Conservation (phyloP, 495 filamentous ascomycete species). For the Hypoxylon crocopeplum region DNA sequence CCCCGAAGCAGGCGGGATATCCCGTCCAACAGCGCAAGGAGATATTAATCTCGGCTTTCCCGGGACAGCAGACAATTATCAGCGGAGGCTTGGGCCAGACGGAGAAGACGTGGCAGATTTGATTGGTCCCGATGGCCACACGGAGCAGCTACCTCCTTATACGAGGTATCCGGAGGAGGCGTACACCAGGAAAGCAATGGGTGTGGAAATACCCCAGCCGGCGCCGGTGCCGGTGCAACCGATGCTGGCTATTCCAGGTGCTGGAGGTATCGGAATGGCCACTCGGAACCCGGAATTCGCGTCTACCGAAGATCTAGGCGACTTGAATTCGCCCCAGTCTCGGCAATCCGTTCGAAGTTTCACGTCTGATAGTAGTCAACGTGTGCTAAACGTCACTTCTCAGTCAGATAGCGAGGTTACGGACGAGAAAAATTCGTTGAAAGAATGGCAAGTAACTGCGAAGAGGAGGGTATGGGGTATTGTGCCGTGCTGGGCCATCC, state of each 20-base stretch:
- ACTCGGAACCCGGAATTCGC: conserved; percentile 63
- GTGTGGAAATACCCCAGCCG: conserved; percentile 22
- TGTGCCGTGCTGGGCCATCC: conserved; percentile 72
- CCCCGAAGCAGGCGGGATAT: conserved; percentile 22
- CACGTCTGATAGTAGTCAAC: conserved; percentile 51
- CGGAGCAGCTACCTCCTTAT: conserved; percentile 90
- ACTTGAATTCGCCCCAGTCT: conserved; percentile 56
- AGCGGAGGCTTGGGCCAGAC: conserved; percentile 74
- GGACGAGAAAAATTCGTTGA: conserved; percentile 55
- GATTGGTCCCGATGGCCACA: conserved; percentile 88
- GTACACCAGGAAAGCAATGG: conserved; percentile 45
- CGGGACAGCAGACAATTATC: conserved; percentile 67
- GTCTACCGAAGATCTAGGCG: conserved; percentile 55
- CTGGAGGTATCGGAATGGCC: conserved; percentile 60
- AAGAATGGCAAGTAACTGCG: conserved; percentile 63
- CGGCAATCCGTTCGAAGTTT: conserved; percentile 58
- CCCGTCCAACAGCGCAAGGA: conserved; percentile 25
- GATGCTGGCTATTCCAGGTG: conserved; percentile 46
- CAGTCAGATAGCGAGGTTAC: conserved; percentile 16
- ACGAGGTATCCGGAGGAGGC: conserved; percentile 74
- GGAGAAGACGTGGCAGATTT: conserved; percentile 86
- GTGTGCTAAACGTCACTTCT: conserved; percentile 50
- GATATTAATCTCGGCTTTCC: conserved; percentile 78
- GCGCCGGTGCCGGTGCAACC: conserved; percentile 26
- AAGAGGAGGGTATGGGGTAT: conserved; percentile 66